Evolutionary conservation across 805 yeast genomes (phyloP), one percentile per base, ranked within the genome.

Genomic region (Vanderwaltozyma yarrowii): DNA sequence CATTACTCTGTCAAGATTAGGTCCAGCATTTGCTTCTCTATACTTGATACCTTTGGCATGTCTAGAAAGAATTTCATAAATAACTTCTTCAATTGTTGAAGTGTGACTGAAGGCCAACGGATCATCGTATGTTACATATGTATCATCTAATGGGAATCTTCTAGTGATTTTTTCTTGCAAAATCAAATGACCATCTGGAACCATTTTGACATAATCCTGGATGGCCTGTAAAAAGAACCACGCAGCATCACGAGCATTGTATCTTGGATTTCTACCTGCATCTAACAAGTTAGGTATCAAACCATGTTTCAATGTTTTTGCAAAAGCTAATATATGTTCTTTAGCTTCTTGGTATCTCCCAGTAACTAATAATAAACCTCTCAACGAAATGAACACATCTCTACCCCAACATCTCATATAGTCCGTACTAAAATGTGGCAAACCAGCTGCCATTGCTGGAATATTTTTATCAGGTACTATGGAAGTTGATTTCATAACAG

Each of bases 351-450:
- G 84, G 52, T 57, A 76, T 39, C 97, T 69, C 10, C 81, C 88
- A 0, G 96, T 73, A 1, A 82, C 78, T 18, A 87, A 63, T 39
- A 87, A 62, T 35, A 89, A 66, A 0, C 98, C 98, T 43, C 95
- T 68, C 31, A 82, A 69, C 0, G 96, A 73, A 33, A 89, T 80
- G 56, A 92, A 92, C 1, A 87, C 94, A 61, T 89, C 98, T 54
- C 98, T 73, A 17, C 98, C 98, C 98, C 98, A 89, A 57, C 96
- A 86, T 59, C 98, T 72, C 95, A 89, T 87, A 60, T 82, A 88
- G 46, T 81, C 86, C 41, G 72, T 73, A 55, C 92, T 79, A 63
- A 89, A 89, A 61, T 87, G 96, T 2, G 98, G 98, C 43, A 89
- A 69, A 1, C 97, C 98, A 2, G 98, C 98, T 13, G 97, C 95